phyloP scores from a whole-genome alignment of 2,329 filamentous ascomycete species.

The Thermoascus crustaceus region DNA sequence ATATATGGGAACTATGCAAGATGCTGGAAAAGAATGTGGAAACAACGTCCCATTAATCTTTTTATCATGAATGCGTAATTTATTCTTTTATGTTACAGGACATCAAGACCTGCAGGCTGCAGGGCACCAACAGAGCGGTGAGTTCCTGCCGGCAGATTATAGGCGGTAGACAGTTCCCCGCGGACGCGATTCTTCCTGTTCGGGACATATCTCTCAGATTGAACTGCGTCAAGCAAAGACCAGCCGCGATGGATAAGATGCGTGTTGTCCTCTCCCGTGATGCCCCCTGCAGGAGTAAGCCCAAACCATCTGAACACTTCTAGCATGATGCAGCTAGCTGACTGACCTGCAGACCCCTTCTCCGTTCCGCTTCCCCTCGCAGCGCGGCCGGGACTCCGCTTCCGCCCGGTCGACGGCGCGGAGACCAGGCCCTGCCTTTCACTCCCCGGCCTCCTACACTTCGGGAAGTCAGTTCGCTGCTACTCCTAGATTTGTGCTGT shows the following conservation, averaged over 20 bases:
- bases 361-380: not conserved
- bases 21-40: too few species aligned
- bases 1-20: too few species aligned
- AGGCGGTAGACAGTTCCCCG: too few species aligned
- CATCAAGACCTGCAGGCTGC: too few species aligned
- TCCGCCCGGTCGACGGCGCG: not conserved
- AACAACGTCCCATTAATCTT: too few species aligned
- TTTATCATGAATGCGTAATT: too few species aligned
- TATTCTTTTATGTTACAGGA: too few species aligned
- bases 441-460: conserved; percentile 6
- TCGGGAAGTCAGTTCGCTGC: conserved; percentile 10
- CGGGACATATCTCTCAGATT: not conserved
- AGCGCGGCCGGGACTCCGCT: not conserved
- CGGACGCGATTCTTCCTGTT: too few species aligned
- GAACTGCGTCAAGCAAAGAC: not conserved
- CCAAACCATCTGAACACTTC: too few species aligned
- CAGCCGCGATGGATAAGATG: not conserved
- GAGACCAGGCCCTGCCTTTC: conserved; percentile 4
- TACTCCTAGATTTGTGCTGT: conserved; percentile 12
- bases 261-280: not conserved
- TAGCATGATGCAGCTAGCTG: too few species aligned
- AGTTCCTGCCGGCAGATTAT: too few species aligned
- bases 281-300: not conserved
- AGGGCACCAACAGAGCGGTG: too few species aligned
- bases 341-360: not conserved